Evolutionary conservation across 768 basidiomycete genomes (phyloP).

Genomic region (Trametes villosa): DNA sequence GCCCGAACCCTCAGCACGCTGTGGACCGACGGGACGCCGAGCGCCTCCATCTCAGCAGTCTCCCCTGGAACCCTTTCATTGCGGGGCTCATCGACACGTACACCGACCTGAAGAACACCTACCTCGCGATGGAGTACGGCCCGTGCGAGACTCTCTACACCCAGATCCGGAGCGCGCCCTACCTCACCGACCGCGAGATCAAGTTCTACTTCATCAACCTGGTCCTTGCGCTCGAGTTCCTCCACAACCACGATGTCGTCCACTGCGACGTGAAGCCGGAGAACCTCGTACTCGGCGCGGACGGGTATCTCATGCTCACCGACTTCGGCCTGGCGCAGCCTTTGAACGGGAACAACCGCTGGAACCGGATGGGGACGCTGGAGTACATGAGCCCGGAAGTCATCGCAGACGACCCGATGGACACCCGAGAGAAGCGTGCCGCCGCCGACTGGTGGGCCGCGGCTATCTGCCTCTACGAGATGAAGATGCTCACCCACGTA

Average conservation of each 20-base stretch:
- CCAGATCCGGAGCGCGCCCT: slow-evolving; percentile 35
- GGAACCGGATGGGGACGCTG: slow-evolving; percentile 47
- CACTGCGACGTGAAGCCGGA: slow-evolving; percentile 64
- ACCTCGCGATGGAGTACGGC: slow-evolving; percentile 55
- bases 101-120: slow-evolving; percentile 51
- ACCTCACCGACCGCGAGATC: slow-evolving; percentile 38
- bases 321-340: slow-evolving; percentile 51
- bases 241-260: slow-evolving; percentile 48
- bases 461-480: slow-evolving; percentile 56
- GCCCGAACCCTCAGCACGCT: slow-evolving; percentile 3
- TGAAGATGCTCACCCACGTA: slow-evolving; percentile 46
- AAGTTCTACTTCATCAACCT: slow-evolving; percentile 63
- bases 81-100: slow-evolving; percentile 50
- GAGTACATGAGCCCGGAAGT: slow-evolving; percentile 57
- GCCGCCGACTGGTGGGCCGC: slow-evolving; percentile 58
- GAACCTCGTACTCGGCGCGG: slow-evolving; percentile 57
- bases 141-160: slow-evolving; percentile 48
- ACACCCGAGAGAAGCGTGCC: slow-evolving; percentile 27
- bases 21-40: neutral
- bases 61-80: slow-evolving; percentile 61
- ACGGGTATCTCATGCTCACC: slow-evolving; percentile 57
- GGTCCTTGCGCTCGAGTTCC: slow-evolving; percentile 50
- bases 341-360: slow-evolving; percentile 32
- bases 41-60: slow-evolving; percentile 41
- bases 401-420: neutral